Percentiles rank a stretch among this genome's conserved stretches.
Evolutionary conservation across 169 alveolate species (phyloP).

Genomic region (Eimeria tenella): DNA sequence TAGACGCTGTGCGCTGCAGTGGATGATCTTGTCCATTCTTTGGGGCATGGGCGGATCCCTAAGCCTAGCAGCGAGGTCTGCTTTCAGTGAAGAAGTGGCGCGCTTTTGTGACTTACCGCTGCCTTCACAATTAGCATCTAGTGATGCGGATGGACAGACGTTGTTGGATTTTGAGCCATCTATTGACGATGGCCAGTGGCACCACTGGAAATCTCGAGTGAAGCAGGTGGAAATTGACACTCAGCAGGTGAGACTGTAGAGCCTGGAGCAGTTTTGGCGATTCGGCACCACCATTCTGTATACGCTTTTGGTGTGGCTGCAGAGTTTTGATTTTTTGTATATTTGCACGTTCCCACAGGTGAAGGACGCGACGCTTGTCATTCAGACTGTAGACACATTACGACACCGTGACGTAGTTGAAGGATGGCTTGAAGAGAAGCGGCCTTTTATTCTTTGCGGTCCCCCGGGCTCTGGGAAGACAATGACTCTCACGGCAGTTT

Average conservation of each 20-base stretch:
- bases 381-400: conserved; percentile 97
- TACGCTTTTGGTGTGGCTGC: background rate
- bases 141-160: conserved; percentile 79
- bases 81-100: conserved; percentile 88
- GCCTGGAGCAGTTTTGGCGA: background rate
- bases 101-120: conserved; percentile 84
- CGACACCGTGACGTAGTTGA: conserved; percentile 96
- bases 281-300: background rate
- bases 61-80: conserved; percentile 90
- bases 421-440: conserved; percentile 96
- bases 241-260: conserved; percentile 77
- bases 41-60: conserved; percentile 97
- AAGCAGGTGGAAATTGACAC: conserved; percentile 91
- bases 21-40: conserved; percentile 89
- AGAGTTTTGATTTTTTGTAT: background rate
- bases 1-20: conserved; percentile 80
- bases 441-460: conserved; percentile 98
- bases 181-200: conserved; percentile 96
- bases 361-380: conserved; percentile 96
- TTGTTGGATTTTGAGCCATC: conserved; percentile 95
- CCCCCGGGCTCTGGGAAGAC: conserved; percentile 99
- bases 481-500: conserved; percentile 97
- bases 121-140: conserved; percentile 53
- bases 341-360: conserved; percentile 84
- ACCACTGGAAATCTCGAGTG: conserved; percentile 95